Base-by-base conservation (phyloP, 1,284 basidiomycete genomes). In the Pascua guehoae region DNA sequence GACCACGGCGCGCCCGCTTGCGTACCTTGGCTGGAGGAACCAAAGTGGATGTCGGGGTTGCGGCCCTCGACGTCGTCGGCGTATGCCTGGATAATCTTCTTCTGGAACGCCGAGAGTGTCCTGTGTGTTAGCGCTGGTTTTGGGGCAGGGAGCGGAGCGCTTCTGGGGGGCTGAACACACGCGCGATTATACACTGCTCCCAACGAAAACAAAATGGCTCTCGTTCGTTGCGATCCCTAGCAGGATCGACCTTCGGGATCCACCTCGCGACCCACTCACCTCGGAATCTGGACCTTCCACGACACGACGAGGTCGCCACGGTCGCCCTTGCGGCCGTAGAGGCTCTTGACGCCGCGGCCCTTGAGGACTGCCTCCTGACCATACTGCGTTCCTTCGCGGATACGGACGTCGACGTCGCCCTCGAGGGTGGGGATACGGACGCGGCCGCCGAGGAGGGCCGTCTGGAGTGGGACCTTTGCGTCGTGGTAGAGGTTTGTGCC, bases 351-450 rank as follows among this genome's bases (percentile, higher is more conserved):
- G 42, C 96, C 96, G 58, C 91, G 86, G 39, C 88, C 87, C 78
- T 89, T 90, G 67, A 99, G 78, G 14, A 97, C 88, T 84, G 96
- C 95, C 77, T 98, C 93, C 78, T 98, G 92, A 16, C 93, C 94
- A 68, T 89, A 91, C 77, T 98, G 95, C 3, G 96, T 98, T 47
- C 96, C 95, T 40, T 83, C 82, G 47, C 94, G 91, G 49, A 99
- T 86, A 60, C 91, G 88, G 49, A 99, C 91, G 61, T 98, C 93
- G 10, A 98, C 93, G 54, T 96, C 91, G 44, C 94, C 91, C 65
- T 98, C 94, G 36, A 98, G 81, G 24, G 96, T 98, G 24, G 94
- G 94, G 49, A 99, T 89, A 42, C 92, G 85, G 47, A 94, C 89
- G 67, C 85, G 85, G 45, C 96, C 96, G 49, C 95, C 95, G 24